Evolutionary conservation across 164 flowering plant species (phyloP), one percentile per base, ranked within the genome.

Genomic region (Aristolochia fimbriata): DNA sequence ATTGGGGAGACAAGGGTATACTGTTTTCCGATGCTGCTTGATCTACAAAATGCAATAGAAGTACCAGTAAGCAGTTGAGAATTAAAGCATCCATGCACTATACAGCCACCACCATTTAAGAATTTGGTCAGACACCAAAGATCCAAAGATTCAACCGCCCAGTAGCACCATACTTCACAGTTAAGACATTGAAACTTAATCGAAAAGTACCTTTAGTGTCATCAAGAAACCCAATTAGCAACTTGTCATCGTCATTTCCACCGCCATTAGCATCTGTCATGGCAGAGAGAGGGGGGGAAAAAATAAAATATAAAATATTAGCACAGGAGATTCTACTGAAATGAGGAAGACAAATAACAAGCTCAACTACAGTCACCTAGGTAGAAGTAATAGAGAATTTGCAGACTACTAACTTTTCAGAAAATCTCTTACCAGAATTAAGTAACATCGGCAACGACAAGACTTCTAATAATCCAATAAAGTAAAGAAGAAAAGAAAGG

Each of bases 1-100:
- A 92, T 61, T 92, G 98, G 0, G 96, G 98, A 66, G 98, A 89
- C 62, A 92, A 61, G 1, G 98, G 96, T 23, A 87, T 85, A 72
- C 72, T 84, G 78, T 64, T 89, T 21, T 92, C 96, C 15, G 87
- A 73, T 46, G 68, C 56, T 46, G 45, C 65, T 78, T 79, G 91
- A 74, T 89, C 96, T 87, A 83, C 70, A 69, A 54, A 15, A 62
- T 12, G n/a, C 30, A 48, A 63, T 47, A 51, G 21, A 46, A 12
- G 50, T 60, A 25, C 17, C 21, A n/a, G n/a, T 27, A 61, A 49
- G 51, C 20, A 65, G 21, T 43, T 21, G 30, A 9, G 3, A 47
- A 45, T 22, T 15, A 46, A 47, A 12, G 8, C 14, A 12, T 11
- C 19, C 20, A 16, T 52, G 21, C 27, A 52, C 0, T 19, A 13